phyloP scores from a whole-genome alignment of 257 asterid species.

The Solanum acaule region DNA sequence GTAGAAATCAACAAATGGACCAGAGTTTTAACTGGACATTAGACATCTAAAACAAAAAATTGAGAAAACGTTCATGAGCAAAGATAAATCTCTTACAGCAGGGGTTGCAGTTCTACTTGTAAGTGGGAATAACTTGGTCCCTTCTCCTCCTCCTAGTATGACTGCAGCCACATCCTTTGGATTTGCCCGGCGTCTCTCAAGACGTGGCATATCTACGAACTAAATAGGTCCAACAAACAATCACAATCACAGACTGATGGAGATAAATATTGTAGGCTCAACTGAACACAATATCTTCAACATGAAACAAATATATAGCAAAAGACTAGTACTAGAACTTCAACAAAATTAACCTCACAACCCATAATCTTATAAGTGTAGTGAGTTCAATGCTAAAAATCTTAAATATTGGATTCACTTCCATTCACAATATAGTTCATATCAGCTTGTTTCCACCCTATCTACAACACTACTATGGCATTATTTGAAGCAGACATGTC shows the following conservation, averaged over 20 bases:
- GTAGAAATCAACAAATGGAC: background rate
- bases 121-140: conserved; percentile 84
- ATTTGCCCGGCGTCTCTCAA: conserved; percentile 56
- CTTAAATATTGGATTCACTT: background rate
- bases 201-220: conserved; percentile 40
- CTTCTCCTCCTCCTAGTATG: conserved; percentile 94
- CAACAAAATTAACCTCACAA: background rate
- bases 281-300: background rate
- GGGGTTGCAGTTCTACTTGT: conserved; percentile 90
- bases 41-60: background rate
- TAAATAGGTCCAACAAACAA: conserved; percentile 13
- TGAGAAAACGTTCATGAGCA: background rate
- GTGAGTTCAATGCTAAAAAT: background rate
- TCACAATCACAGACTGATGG: background rate
- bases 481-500: background rate
- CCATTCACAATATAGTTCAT: background rate
- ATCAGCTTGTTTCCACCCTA: background rate
- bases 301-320: background rate
- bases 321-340: background rate
- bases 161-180: conserved; percentile 93
- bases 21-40: background rate
- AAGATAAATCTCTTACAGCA: conserved; percentile 54
- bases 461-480: background rate
- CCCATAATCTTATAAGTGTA: background rate
- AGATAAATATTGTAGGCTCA: background rate